Base-by-base conservation (phyloP, 495 filamentous ascomycete species). In the Cudoniella acicularis region DNA sequence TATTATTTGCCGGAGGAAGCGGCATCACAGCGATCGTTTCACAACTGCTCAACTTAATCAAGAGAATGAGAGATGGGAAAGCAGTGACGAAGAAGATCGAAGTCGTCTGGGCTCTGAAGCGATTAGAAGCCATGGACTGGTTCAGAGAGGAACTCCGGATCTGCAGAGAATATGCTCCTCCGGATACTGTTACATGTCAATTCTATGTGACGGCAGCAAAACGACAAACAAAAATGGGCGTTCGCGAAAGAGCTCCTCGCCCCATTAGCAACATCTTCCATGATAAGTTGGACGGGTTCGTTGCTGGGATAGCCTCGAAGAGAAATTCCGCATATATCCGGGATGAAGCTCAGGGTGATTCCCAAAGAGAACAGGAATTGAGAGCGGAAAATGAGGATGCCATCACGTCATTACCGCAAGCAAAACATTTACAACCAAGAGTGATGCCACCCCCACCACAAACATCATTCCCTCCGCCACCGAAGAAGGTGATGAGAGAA, bases 111-210 rank as follows among this genome's bases (percentile, higher is more conserved):
- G 85, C 92, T 18, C 75, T 98, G 48, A 93, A 92, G 70, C 84
- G 87, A 52, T 83, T 90, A 36, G 93, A 96, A 72, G 90, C 90
- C 8, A 92, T 98, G 82, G 91, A 96, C 69, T 98, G 93, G 93
- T 98, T 98, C 80, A 89, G 89, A 68, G 93, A 97, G 74, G 94
- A 96, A 69, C 78, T 97, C 45, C 80, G 90, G 49, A 91, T 96
- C 64, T 94, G 92, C 74, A 79, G 90, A 60, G 87, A 96, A 68
- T 84, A 82, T 63, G 89, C 93, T 52, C 89, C 91, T 23, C 82
- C 89, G 47, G 88, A 92, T 71, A 83, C 86, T 23, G 88, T 98
- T 8, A 87, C 87, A 24, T 96, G 91, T 76, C 91, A 96, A 70
- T 96, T 97, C 77, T 98, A 88, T 74, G 87, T 97, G 53, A 98